Conservation (phyloP, 495 filamentous ascomycete genomes). For the Friedmanniomyces simplex region DNA sequence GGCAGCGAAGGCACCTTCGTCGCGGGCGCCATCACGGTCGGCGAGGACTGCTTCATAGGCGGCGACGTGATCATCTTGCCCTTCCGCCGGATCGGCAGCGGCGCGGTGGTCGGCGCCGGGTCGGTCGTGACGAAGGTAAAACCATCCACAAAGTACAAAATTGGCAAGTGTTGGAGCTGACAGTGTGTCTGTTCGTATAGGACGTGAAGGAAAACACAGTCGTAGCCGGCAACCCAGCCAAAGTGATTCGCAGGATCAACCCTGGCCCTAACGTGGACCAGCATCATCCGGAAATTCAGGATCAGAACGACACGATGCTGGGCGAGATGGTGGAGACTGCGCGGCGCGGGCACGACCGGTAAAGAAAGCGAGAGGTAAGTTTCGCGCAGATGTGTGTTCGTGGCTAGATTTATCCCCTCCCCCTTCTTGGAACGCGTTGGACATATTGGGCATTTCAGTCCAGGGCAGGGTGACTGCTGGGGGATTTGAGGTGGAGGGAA, state of each 20-base stretch:
- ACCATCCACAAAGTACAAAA: neutral
- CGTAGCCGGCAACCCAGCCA: conserved; percentile 54
- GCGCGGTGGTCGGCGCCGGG: conserved; percentile 30
- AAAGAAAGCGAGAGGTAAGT: neutral
- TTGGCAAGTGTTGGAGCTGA: neutral
- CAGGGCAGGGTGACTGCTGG: too few species aligned
- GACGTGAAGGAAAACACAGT: conserved; percentile 52
- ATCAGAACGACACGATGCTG: conserved; percentile 11
- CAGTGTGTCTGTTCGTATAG: conserved; percentile 27
- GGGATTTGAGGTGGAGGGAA: too few species aligned
- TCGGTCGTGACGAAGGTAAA: conserved; percentile 32
- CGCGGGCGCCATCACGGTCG: conserved; percentile 66
- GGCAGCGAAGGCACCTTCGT: conserved; percentile 64
- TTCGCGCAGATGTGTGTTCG: neutral
- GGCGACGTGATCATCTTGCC: conserved; percentile 72
- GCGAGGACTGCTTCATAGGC: conserved; percentile 84
- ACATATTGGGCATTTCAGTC: too few species aligned
- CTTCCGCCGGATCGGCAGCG: conserved; percentile 31
- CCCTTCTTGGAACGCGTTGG: too few species aligned
- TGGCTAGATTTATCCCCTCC: too few species aligned
- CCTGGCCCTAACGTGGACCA: conserved; percentile 7
- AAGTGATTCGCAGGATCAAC: conserved; percentile 42
- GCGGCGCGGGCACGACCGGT: neutral
- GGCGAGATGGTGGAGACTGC: conserved; percentile 5
- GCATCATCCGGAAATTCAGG: conserved; percentile 10